Evolutionary conservation across 805 yeast genomes (phyloP).

Genomic region (Metschnikowia corniflorae): DNA sequence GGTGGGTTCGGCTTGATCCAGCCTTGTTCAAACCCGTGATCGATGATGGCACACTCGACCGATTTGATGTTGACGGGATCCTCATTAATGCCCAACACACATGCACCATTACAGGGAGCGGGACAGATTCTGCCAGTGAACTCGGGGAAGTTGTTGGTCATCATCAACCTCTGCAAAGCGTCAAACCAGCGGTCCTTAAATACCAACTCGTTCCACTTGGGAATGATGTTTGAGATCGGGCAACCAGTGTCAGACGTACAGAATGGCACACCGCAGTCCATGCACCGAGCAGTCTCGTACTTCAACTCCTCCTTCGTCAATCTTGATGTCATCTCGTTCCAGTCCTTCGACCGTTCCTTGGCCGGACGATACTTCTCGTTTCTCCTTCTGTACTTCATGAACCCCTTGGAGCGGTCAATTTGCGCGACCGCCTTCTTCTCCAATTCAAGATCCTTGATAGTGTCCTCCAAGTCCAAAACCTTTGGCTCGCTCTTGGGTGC

Average conservation of each 20-base stretch:
- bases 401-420: slow-evolving; percentile 82
- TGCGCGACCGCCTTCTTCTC: slow-evolving; percentile 60
- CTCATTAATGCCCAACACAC: slow-evolving; percentile 85
- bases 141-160: slow-evolving; percentile 98
- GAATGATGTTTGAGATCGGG: slow-evolving; percentile 94
- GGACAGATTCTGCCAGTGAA: slow-evolving; percentile 98
- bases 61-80: slow-evolving; percentile 97
- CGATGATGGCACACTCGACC: slow-evolving; percentile 93
- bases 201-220: slow-evolving; percentile 96
- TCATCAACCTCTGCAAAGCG: slow-evolving; percentile 84
- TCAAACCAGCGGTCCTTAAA: slow-evolving; percentile 93
- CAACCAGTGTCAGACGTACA: slow-evolving; percentile 98
- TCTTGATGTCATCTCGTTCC: slow-evolving; percentile 85
- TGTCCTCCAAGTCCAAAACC: slow-evolving; percentile 85
- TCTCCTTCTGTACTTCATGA: slow-evolving; percentile 89
- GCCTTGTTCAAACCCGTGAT: slow-evolving; percentile 92
- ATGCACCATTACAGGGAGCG: slow-evolving; percentile 98
- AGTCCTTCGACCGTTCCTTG: slow-evolving; percentile 73
- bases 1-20: slow-evolving; percentile 92
- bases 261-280: slow-evolving; percentile 99
- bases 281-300: slow-evolving; percentile 94
- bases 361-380: slow-evolving; percentile 82
- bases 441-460: slow-evolving; percentile 64
- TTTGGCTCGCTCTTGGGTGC: slow-evolving; percentile 63
- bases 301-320: slow-evolving; percentile 82